These are phyloP conservation scores for Suhomyces xylopsoci DNA, from an alignment of 805 yeast species.

Conservation along the genomic window DNA sequence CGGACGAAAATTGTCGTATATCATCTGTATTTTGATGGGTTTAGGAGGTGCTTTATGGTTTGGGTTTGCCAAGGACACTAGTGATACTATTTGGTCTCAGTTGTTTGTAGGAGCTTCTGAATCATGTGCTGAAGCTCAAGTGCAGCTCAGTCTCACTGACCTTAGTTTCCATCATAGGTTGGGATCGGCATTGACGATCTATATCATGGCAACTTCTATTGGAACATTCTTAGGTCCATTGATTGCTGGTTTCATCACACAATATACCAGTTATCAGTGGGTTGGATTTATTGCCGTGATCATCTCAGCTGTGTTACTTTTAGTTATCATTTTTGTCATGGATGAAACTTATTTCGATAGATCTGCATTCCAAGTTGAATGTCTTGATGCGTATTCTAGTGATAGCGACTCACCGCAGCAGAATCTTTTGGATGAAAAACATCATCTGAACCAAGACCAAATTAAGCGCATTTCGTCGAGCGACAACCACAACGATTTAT, in stretches of 20 bases:
- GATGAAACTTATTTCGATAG: slow-evolving; percentile 74
- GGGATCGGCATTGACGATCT: slow-evolving; percentile 67
- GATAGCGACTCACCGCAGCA: background rate
- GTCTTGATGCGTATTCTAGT: background rate
- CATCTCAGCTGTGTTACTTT: slow-evolving; percentile 40
- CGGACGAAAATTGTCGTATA: slow-evolving; percentile 63
- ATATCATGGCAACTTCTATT: slow-evolving; percentile 69
- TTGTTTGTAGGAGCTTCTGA: slow-evolving; percentile 78
- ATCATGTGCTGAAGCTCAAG: slow-evolving; percentile 73
- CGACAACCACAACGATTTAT: background rate
- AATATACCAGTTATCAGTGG: slow-evolving; percentile 68
- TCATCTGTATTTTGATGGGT: slow-evolving; percentile 60
- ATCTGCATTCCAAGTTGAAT: slow-evolving; percentile 14
- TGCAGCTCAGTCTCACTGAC: slow-evolving; percentile 66
- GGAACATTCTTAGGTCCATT: slow-evolving; percentile 81
- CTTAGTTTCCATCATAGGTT: slow-evolving; percentile 75
- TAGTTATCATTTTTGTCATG: slow-evolving; percentile 54
- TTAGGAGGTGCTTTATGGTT: slow-evolving; percentile 70
- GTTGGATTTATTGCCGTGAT: slow-evolving; percentile 69
- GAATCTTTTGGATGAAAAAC: background rate
- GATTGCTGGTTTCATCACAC: slow-evolving; percentile 69
- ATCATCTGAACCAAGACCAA: background rate
- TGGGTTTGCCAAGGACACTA: slow-evolving; percentile 49
- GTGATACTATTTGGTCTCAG: slow-evolving; percentile 75
- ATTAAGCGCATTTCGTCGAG: background rate